Evolutionary conservation across 257 asterid genomes (phyloP).

Genomic region (Paulownia fortunei): DNA sequence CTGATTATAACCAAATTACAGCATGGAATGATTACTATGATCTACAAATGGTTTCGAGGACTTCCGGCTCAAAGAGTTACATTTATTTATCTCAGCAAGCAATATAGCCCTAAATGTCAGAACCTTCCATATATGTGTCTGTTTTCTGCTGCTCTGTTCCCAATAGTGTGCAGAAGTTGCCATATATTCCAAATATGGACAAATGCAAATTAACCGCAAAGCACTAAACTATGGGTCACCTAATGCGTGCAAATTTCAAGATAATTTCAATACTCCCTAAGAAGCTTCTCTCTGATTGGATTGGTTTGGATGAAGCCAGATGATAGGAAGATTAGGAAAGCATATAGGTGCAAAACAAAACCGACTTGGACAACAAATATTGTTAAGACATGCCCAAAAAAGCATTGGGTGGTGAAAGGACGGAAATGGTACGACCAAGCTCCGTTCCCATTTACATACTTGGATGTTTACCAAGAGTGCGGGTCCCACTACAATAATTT

Average conservation of each 20-base stretch:
- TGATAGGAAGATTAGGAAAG: not conserved
- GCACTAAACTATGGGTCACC: conserved; percentile 1
- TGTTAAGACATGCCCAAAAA: not conserved
- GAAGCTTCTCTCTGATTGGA: not conserved
- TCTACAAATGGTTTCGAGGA: not conserved
- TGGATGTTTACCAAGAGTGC: conserved; percentile 1
- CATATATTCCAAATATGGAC: not conserved
- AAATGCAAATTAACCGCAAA: conserved; percentile 19
- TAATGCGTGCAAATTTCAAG: not conserved
- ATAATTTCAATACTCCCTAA: not conserved
- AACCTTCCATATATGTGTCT: not conserved
- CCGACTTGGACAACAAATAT: not conserved
- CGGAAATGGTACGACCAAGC: not conserved
- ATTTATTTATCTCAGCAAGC: not conserved
- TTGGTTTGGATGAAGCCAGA: not conserved
- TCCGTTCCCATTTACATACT: not conserved
- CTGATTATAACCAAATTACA: not conserved
- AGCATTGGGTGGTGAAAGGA: not conserved
- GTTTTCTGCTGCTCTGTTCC: conserved; percentile 19
- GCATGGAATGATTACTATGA: not conserved
- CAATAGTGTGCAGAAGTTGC: not conserved
- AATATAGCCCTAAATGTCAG: not conserved
- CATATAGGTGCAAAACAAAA: not conserved
- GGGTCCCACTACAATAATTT: conserved; percentile 27
- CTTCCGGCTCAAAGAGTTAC: conserved; percentile 10